These are phyloP conservation scores for Coemansia furcata DNA, from an alignment of 192 early-diverging fungal genomes.

Conservation along the genomic window DNA sequence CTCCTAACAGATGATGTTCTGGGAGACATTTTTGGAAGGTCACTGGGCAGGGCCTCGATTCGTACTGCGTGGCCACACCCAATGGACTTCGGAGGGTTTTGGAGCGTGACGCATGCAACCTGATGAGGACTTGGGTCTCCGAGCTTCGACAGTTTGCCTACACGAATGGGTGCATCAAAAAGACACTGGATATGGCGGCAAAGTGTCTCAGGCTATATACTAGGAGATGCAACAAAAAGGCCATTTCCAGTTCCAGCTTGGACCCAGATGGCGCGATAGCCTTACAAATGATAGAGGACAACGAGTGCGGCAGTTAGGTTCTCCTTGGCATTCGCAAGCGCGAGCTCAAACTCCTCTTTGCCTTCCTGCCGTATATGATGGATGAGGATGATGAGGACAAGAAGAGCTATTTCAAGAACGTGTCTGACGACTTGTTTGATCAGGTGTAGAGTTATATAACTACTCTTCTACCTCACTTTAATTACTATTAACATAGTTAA, in stretches of 20 bases:
- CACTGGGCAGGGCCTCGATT: background rate
- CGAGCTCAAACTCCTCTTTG: background rate
- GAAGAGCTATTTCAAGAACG: background rate
- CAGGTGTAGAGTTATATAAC: background rate
- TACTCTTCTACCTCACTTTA: no score
- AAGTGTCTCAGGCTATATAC: background rate
- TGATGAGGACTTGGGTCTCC: background rate
- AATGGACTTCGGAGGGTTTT: background rate
- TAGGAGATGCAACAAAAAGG: background rate
- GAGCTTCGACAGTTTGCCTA: background rate
- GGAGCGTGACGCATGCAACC: background rate
- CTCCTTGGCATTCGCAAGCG: background rate
- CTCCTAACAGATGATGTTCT: background rate
- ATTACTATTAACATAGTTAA: background rate
- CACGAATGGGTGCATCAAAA: background rate
- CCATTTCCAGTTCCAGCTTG: background rate
- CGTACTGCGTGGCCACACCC: background rate
- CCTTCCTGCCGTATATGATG: background rate
- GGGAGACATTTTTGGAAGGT: background rate
- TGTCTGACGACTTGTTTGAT: background rate
- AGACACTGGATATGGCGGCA: background rate
- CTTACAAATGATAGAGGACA: background rate
- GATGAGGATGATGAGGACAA: background rate
- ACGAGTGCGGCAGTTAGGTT: background rate
- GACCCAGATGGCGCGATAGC: background rate